Evolutionary conservation across 169 alveolate species (phyloP).

Genomic region (Plasmodium falciparum): DNA sequence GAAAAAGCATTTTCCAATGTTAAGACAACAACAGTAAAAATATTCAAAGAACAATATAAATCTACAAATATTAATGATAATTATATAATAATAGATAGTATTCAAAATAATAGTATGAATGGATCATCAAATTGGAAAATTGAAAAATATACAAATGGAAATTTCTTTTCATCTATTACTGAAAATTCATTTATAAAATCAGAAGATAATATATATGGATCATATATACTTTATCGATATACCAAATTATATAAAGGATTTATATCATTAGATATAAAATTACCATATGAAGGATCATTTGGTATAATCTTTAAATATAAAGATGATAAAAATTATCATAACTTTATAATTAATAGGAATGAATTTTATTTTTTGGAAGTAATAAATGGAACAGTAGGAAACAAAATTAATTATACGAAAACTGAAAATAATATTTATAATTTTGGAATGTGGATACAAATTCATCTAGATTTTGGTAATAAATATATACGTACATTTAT

Average conservation of each 20-base stretch:
- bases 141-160: conserved; percentile 64
- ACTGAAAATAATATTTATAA: conserved; percentile 8
- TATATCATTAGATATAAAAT: conserved; percentile 46
- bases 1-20: conserved; percentile 37
- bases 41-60: conserved; percentile 38
- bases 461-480: conserved; percentile 60
- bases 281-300: conserved; percentile 67
- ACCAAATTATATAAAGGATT: conserved; percentile 69
- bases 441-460: conserved; percentile 59
- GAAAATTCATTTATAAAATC: conserved; percentile 38
- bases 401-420: conserved; percentile 23
- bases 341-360: conserved; percentile 50
- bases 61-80: conserved; percentile 66
- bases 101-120: conserved; percentile 14
- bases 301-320: conserved; percentile 60
- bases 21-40: conserved; percentile 37
- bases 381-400: conserved; percentile 21
- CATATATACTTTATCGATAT: conserved; percentile 53
- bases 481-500: conserved; percentile 47
- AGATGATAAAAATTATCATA: conserved; percentile 54
- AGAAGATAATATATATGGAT: conserved; percentile 36
- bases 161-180: conserved; percentile 56
- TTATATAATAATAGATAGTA: conserved; percentile 43
- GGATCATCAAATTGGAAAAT: conserved; percentile 63
- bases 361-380: conserved; percentile 67